Conservation (phyloP, 805 yeast species). For the Kodamaea jinghongensis region DNA sequence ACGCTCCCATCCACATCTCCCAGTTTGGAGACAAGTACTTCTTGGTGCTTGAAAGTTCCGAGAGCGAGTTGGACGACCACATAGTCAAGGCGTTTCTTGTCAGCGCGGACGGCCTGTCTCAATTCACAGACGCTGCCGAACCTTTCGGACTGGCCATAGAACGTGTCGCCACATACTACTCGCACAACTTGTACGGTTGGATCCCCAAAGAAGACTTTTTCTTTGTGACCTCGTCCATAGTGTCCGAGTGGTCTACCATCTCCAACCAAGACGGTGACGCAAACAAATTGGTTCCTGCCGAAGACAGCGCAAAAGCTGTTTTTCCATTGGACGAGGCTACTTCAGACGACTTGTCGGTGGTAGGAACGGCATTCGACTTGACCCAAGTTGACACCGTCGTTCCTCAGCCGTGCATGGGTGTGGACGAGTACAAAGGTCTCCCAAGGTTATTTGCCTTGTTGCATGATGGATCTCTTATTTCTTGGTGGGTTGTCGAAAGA, state of each 20-base stretch:
- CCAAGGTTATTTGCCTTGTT: slow-evolving; percentile 67
- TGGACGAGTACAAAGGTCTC: slow-evolving; percentile 57
- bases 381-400: slow-evolving; percentile 40
- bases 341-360: slow-evolving; percentile 65
- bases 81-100: slow-evolving; percentile 25
- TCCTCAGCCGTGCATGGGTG: slow-evolving; percentile 52
- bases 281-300: slow-evolving; percentile 43
- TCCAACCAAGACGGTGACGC: neutral
- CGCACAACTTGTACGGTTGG: slow-evolving; percentile 41
- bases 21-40: slow-evolving; percentile 4
- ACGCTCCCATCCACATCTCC: slow-evolving; percentile 9
- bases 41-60: slow-evolving; percentile 23
- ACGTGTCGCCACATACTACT: slow-evolving; percentile 47
- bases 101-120: slow-evolving; percentile 19
- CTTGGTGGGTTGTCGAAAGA: slow-evolving; percentile 65
- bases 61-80: slow-evolving; percentile 28
- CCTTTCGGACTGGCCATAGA: slow-evolving; percentile 41
- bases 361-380: slow-evolving; percentile 68
- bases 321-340: slow-evolving; percentile 67
- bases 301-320: slow-evolving; percentile 71
- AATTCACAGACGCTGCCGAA: slow-evolving; percentile 43
- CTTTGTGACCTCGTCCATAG: slow-evolving; percentile 58
- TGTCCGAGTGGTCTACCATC: slow-evolving; percentile 44
- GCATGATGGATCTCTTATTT: slow-evolving; percentile 57
- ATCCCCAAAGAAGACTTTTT: slow-evolving; percentile 23